Base-by-base conservation (phyloP, 2,329 filamentous ascomycete genomes). In the Zymoseptoria passerinii region DNA sequence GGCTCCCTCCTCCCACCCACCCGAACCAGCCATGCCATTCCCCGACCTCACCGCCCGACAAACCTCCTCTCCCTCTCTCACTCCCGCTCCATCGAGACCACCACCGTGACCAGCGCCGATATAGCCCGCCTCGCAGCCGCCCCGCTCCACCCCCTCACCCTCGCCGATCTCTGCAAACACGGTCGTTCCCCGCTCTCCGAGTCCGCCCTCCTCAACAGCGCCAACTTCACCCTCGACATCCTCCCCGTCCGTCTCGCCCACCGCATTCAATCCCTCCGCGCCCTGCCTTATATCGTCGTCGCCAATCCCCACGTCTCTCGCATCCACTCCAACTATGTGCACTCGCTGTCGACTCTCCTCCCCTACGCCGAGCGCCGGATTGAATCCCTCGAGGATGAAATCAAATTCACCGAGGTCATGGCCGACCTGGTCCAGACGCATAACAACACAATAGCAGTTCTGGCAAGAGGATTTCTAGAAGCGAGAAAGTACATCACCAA, bases 381-480 rank as follows among this genome's bases (percentile, higher is more conserved):
- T 61, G 84, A 83, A 52, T 90, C 83, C 1, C 78, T 94, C 51
- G 87, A 95, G 59, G 92, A 96, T 65, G 94, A 97, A 75, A 87
- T 91, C 63, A 82, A 84, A 57, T 99, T 99, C 73, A 95, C 92
- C 13, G 88, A 94, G 61, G 90, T 94, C 53, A 88, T 99, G 69
- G 89, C 92, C 63, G 92, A 97, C 71, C 83, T 99, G n/a, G 94
- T 99, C 0, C 85, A 92, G 60, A 96, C 92, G 1, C 94, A 99
- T 72, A 83, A 87, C 58, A 92, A 97, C 71, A 99, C 94, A 0
- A 99, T 99, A 55, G 91, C 91, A 16, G 88, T 92, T 50, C 83
- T 99, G 1, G 94, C 94, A 3, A 83, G 89, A 61, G 94, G 94
- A 1, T 97, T 99, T 71, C 80, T 96, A 50, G 94, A 99, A 74